phyloP scores from a whole-genome alignment of 495 filamentous ascomycete genomes.

The Xanthoparmelia taractica region DNA sequence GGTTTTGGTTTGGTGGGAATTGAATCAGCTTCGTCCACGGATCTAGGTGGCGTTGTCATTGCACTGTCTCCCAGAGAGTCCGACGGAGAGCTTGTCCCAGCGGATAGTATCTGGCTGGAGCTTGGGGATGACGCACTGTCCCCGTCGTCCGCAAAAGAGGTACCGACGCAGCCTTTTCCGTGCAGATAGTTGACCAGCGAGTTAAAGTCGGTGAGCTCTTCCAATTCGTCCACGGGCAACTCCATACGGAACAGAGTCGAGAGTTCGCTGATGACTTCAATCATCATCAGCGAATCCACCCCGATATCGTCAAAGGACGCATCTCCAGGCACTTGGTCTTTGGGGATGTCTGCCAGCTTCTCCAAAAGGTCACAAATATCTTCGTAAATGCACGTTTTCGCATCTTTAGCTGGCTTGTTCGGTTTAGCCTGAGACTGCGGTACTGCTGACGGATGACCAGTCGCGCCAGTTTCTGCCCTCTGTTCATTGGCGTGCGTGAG shows the following conservation, averaged over 20 bases:
- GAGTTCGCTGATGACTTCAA: constrained; percentile 15
- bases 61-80: neutral
- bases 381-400: constrained; percentile 11
- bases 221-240: constrained; percentile 10
- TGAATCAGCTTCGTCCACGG: neutral
- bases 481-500: constrained; percentile 1
- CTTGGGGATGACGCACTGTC: neutral
- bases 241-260: neutral
- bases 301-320: constrained; percentile 12
- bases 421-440: neutral
- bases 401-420: constrained; percentile 4
- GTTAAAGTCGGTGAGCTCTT: constrained; percentile 11
- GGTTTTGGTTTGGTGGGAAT: neutral
- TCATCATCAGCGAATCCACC: constrained; percentile 19
- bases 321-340: constrained; percentile 12
- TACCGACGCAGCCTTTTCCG: constrained; percentile 12
- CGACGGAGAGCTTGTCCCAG: neutral
- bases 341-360: constrained; percentile 11
- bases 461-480: neutral
- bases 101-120: neutral
- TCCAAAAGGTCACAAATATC: constrained; percentile 14
- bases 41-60: neutral
- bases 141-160: neutral
- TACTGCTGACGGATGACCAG: neutral
- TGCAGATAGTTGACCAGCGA: constrained; percentile 13